Conservation (phyloP, 2,329 filamentous ascomycete genomes). For the Zarea fungicola region DNA sequence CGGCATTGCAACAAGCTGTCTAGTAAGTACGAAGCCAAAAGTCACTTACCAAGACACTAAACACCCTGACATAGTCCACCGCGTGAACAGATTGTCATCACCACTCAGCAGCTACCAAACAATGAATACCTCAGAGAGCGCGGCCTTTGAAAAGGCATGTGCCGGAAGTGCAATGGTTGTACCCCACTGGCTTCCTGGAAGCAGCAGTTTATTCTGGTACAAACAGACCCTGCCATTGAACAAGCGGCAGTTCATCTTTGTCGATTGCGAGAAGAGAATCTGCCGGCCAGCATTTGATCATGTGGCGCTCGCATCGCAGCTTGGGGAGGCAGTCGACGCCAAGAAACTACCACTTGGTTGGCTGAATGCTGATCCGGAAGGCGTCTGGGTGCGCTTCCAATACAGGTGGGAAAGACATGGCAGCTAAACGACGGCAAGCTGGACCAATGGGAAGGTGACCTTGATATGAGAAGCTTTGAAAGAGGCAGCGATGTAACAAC, state of each 20-base stretch:
- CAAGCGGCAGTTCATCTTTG: constrained; percentile 19
- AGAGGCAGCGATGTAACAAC: not conserved
- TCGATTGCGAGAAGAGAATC: constrained; percentile 15
- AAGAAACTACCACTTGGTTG: constrained; percentile 19
- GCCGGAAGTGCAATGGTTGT: not conserved
- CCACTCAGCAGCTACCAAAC: too few relatives aligned
- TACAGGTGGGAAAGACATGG: constrained; percentile 17
- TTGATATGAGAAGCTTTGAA: not conserved
- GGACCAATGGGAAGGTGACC: constrained; percentile 16
- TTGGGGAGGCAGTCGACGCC: constrained; percentile 11
- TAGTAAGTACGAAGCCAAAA: too few relatives aligned
- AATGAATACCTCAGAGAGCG: not conserved
- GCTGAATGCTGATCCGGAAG: constrained; percentile 16
- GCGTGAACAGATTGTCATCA: too few relatives aligned
- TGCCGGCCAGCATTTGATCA: constrained; percentile 21
- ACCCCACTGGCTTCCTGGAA: constrained; percentile 20
- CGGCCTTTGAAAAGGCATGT: not conserved
- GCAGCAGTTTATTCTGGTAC: constrained; percentile 23
- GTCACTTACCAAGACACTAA: too few relatives aligned
- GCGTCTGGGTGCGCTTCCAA: constrained; percentile 18
- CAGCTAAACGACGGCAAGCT: constrained; percentile 17
- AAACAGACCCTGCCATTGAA: constrained; percentile 8
- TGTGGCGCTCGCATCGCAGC: constrained; percentile 15
- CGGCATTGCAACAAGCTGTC: too few relatives aligned
- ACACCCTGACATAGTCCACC: too few relatives aligned